Percentiles rank a stretch among this genome's conserved stretches.
Conservation (phyloP, 306 rosid genomes). For the Medicago lupulina region DNA sequence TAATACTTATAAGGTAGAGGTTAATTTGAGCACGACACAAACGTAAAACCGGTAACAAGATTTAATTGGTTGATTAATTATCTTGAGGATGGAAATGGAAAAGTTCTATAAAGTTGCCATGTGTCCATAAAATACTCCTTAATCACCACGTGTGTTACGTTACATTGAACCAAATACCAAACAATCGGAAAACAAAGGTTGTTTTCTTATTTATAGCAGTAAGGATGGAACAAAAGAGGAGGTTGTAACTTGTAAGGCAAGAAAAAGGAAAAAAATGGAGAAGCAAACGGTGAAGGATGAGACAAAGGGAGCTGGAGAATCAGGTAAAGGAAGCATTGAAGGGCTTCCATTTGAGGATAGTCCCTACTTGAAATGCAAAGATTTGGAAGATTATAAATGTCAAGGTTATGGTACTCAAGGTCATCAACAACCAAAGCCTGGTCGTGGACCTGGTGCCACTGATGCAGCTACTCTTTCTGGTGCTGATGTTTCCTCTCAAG, state of each 20-base stretch:
- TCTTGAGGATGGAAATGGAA: background rate
- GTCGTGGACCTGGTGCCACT: conserved; percentile 75
- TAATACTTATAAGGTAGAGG: background rate
- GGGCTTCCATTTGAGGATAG: conserved; percentile 70
- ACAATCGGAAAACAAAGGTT: background rate
- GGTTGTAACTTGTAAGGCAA: background rate
- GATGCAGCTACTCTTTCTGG: conserved; percentile 85
- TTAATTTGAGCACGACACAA: background rate
- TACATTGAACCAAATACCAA: background rate
- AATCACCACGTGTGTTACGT: background rate
- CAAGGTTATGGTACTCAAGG: conserved; percentile 80
- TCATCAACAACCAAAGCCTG: conserved; percentile 62
- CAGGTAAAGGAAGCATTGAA: conserved; percentile 45
- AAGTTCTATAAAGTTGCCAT: background rate
- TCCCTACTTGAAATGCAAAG: conserved; percentile 66
- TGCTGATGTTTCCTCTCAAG: conserved; percentile 38
- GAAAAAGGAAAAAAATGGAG: conserved; percentile 43
- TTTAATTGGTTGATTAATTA: background rate
- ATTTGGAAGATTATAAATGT: conserved; percentile 78
- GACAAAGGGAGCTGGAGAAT: conserved; percentile 15
- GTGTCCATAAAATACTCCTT: background rate
- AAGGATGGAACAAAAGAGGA: background rate
- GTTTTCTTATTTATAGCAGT: background rate
- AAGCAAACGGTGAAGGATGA: conserved; percentile 2
- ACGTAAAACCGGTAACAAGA: background rate